These are phyloP conservation scores for Pisolithus tinctorius DNA, from an alignment of 768 basidiomycete species.

Conservation along the genomic window DNA sequence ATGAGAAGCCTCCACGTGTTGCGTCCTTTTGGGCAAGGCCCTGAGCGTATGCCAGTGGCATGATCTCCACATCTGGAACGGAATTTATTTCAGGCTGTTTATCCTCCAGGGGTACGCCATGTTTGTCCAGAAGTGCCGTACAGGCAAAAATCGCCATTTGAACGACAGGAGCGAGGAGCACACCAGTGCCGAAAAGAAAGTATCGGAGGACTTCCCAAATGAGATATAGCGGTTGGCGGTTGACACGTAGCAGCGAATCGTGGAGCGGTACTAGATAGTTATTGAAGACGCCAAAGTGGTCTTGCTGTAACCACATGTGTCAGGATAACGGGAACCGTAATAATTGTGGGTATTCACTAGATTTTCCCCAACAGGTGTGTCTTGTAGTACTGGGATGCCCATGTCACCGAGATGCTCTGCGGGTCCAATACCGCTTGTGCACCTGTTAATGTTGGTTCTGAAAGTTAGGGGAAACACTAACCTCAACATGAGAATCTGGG, in stretches of 20 bases:
- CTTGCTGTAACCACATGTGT: constrained; percentile 23
- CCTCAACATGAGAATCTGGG: constrained; percentile 37
- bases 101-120: constrained; percentile 6
- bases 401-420: constrained; percentile 24
- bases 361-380: constrained; percentile 27
- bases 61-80: constrained; percentile 36
- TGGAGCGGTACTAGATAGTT: constrained; percentile 25
- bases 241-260: constrained; percentile 26
- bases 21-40: not conserved
- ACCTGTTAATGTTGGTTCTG: not conserved
- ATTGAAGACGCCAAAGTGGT: constrained; percentile 31
- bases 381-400: constrained; percentile 22
- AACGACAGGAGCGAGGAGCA: constrained; percentile 24
- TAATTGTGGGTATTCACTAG: constrained; percentile 15
- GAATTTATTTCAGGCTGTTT: constrained; percentile 15
- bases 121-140: constrained; percentile 20
- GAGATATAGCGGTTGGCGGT: constrained; percentile 19
- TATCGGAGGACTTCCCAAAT: constrained; percentile 28
- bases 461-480: not conserved
- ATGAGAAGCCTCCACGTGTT: constrained; percentile 19
- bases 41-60: constrained; percentile 15
- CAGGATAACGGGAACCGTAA: not conserved
- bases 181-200: constrained; percentile 27
- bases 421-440: constrained; percentile 38
- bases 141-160: constrained; percentile 26